Conservation (phyloP, 148 eudicot species). For the Rhododendron mucronatum region DNA sequence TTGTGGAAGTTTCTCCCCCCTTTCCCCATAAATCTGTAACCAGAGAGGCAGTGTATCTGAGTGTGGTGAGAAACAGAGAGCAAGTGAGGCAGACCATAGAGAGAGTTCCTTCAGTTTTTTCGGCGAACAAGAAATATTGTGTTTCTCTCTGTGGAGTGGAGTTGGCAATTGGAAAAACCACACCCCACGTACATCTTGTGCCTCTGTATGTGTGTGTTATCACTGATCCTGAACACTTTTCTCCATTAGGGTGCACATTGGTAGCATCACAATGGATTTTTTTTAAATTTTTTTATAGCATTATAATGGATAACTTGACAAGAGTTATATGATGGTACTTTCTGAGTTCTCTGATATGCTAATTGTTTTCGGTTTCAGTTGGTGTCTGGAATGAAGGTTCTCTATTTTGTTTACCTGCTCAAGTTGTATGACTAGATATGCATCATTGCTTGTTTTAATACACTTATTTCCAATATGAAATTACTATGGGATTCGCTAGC, state of each 20-base stretch:
- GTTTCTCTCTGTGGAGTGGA: not conserved
- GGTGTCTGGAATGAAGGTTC: not conserved
- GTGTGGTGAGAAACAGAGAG: no score
- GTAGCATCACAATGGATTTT: not conserved
- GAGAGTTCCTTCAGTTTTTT: not conserved
- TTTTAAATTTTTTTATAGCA: no score
- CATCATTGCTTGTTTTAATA: not conserved
- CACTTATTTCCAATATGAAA: not conserved
- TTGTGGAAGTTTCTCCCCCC: no score
- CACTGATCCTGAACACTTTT: not conserved
- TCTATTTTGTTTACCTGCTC: not conserved
- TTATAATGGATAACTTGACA: not conserved
- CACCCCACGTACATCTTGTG: not conserved
- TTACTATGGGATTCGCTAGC: not conserved
- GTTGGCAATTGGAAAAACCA: not conserved
- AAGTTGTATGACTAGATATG: not conserved
- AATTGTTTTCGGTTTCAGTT: not conserved
- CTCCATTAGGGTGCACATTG: not conserved
- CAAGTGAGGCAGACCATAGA: not conserved
- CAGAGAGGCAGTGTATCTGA: not conserved
- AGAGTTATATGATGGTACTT: not conserved
- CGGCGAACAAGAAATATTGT: not conserved
- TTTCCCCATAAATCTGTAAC: no score
- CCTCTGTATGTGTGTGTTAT: not conserved
- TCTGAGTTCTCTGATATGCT: not conserved